phyloP scores from a whole-genome alignment of 202 grass and related monocot genomes.

The Alloteropsis angusta region DNA sequence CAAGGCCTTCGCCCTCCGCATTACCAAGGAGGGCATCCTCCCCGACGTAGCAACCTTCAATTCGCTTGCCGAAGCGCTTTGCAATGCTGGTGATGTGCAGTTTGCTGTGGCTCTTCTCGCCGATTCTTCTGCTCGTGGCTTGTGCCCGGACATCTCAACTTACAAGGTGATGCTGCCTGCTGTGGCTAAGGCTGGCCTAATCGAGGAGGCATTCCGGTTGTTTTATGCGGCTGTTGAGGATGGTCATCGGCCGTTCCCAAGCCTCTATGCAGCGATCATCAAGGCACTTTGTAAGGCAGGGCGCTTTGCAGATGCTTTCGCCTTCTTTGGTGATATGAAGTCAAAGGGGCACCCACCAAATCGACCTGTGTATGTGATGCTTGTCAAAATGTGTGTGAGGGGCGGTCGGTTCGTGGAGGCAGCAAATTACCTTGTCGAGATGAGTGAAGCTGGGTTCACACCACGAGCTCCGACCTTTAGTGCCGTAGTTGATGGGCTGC shows the following conservation, averaged over 20 bases:
- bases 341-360: conserved; percentile 55
- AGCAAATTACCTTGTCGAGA: conserved; percentile 78
- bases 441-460: conserved; percentile 65
- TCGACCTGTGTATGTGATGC: conserved; percentile 88
- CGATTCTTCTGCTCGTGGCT: conserved; percentile 52
- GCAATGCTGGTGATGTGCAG: conserved; percentile 54
- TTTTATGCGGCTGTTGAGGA: conserved; percentile 77
- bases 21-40: conserved; percentile 90
- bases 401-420: conserved; percentile 69
- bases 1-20: conserved; percentile 73
- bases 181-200: conserved; percentile 69
- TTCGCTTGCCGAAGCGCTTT: conserved; percentile 71
- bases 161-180: conserved; percentile 89
- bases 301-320: conserved; percentile 64
- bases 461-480: conserved; percentile 61
- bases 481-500: conserved; percentile 62
- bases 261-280: conserved; percentile 77
- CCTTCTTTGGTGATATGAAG: conserved; percentile 81
- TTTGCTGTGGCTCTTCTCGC: conserved; percentile 57
- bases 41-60: conserved; percentile 87
- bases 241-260: conserved; percentile 77
- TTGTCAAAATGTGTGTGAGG: conserved; percentile 92
- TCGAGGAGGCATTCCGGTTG: conserved; percentile 70
- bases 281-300: conserved; percentile 84
- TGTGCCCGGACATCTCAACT: conserved; percentile 92